Conservation (phyloP, 2,329 filamentous ascomycete species). For the Akanthomyces uredinophilus region DNA sequence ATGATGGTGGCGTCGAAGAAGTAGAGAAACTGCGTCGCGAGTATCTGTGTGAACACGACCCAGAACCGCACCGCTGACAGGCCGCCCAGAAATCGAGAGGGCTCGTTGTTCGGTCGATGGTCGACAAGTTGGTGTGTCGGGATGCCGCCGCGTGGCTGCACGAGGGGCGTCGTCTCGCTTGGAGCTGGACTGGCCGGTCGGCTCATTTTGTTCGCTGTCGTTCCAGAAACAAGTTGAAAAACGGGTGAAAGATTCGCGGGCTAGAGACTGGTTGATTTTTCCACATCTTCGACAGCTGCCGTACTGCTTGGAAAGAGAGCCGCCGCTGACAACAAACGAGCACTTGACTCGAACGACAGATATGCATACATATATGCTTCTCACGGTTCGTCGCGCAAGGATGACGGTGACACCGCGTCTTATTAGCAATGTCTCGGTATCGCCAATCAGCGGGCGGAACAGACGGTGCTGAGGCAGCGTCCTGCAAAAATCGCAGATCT, state of each 20-base stretch:
- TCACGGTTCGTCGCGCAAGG: too few species aligned
- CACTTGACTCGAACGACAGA: too few species aligned
- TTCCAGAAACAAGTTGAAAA: background rate
- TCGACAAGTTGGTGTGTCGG: background rate
- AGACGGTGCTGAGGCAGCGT: too few species aligned
- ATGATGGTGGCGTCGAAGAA: constrained; percentile 76
- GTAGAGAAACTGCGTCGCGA: constrained; percentile 51
- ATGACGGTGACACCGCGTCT: too few species aligned
- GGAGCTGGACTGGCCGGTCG: background rate
- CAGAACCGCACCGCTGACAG: constrained; percentile 51
- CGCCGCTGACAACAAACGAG: background rate
- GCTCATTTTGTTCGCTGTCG: background rate
- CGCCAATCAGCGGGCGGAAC: too few species aligned
- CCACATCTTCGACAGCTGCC: background rate
- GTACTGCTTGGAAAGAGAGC: background rate
- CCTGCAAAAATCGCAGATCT: too few species aligned
- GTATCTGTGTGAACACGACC: constrained; percentile 55
- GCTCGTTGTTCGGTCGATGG: background rate
- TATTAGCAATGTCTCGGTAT: background rate
- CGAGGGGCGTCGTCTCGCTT: background rate
- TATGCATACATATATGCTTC: background rate
- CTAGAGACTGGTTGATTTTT: background rate
- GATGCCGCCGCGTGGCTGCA: background rate
- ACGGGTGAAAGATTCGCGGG: background rate
- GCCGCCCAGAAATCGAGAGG: constrained; percentile 36